These are phyloP conservation scores for Emericellopsis atlantica DNA, from an alignment of 2,329 filamentous ascomycete genomes.

Conservation along the genomic window DNA sequence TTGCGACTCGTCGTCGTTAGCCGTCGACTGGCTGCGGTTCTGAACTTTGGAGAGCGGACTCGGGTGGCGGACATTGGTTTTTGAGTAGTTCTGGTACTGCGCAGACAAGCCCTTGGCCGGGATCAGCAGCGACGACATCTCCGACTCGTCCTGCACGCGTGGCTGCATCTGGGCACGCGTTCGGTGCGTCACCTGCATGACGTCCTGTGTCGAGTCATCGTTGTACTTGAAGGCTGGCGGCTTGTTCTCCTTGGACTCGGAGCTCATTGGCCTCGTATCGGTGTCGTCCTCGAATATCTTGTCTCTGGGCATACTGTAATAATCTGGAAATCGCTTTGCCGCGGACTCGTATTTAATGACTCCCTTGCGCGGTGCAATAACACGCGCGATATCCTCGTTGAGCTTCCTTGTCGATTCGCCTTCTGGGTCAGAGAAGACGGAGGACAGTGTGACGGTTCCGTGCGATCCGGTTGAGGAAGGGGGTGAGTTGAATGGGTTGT, in stretches of 20 bases:
- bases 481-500: slow-evolving; percentile 45
- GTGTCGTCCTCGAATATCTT: slow-evolving; percentile 15
- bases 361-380: slow-evolving; percentile 24
- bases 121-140: slow-evolving; percentile 30
- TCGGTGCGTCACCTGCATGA: slow-evolving; percentile 24
- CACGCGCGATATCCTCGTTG: slow-evolving; percentile 32
- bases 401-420: slow-evolving; percentile 40
- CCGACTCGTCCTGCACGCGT: slow-evolving; percentile 38
- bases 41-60: slow-evolving; percentile 25
- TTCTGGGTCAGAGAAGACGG: slow-evolving; percentile 38
- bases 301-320: slow-evolving; percentile 26
- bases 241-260: slow-evolving; percentile 32
- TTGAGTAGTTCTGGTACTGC: slow-evolving; percentile 9
- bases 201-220: slow-evolving; percentile 29
- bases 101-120: slow-evolving; percentile 15
- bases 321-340: slow-evolving; percentile 40
- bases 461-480: slow-evolving; percentile 45
- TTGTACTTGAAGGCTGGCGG: slow-evolving; percentile 22
- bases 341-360: slow-evolving; percentile 30
- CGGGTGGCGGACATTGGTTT: slow-evolving; percentile 16
- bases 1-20: slow-evolving; percentile 7
- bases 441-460: slow-evolving; percentile 40
- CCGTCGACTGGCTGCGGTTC: slow-evolving; percentile 14
- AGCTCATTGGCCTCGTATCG: slow-evolving; percentile 21
- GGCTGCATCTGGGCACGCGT: slow-evolving; percentile 39